phyloP scores from a whole-genome alignment of 2,329 filamentous ascomycete genomes.

The Aspergillus udagawae region DNA sequence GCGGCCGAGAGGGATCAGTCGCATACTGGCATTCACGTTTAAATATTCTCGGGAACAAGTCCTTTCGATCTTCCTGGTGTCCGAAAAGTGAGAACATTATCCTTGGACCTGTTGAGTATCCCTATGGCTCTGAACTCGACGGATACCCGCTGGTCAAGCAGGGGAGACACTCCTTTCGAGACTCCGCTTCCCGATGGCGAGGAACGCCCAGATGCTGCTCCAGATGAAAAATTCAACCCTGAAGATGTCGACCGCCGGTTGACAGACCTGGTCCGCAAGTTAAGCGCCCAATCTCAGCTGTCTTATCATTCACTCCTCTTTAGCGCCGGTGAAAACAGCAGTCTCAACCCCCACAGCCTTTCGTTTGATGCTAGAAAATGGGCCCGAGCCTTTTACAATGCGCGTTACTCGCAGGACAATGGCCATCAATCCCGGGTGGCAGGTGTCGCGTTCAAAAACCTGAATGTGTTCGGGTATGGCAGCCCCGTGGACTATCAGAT shows the following conservation, averaged over 20 bases:
- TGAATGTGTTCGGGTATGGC: slow-evolving; percentile 5
- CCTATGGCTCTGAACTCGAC: not conserved
- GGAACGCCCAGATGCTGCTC: not conserved
- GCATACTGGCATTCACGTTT: no score
- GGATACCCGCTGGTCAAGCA: not conserved
- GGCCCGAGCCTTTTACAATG: slow-evolving; percentile 4
- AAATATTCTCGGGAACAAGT: no score
- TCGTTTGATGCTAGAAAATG: slow-evolving; percentile 1
- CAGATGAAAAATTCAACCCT: not conserved
- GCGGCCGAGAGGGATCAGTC: no score
- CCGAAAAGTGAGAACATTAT: no score
- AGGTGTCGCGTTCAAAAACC: not conserved
- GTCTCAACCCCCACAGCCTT: not conserved
- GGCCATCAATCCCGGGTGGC: not conserved
- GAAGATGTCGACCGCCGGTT: not conserved
- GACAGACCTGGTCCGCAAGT: not conserved
- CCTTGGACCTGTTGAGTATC: no score
- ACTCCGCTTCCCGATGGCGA: not conserved
- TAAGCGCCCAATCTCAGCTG: not conserved
- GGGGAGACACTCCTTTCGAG: not conserved
- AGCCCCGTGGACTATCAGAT: slow-evolving; percentile 7
- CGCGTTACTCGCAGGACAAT: not conserved
- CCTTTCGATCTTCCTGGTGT: no score
- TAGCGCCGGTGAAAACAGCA: not conserved
- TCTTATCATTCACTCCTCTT: not conserved